phyloP scores from a whole-genome alignment of 2,329 filamentous ascomycete genomes.

The Didymella glomerata region DNA sequence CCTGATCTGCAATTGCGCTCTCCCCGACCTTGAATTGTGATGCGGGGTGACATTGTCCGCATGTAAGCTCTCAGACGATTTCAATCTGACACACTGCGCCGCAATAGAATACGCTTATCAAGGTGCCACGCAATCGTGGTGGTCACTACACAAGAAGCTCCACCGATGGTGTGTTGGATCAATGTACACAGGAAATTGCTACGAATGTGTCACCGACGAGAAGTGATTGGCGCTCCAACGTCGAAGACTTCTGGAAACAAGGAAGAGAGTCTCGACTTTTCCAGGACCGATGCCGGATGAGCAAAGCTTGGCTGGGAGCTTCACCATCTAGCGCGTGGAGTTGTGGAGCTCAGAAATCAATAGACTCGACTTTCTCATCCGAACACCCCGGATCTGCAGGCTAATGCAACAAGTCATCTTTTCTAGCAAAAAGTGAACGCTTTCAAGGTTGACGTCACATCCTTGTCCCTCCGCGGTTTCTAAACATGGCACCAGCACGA shows the following conservation, averaged over 20 bases:
- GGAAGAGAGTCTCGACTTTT: neutral
- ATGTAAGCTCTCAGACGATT: too few relatives aligned
- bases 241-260: neutral
- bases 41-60: too few relatives aligned
- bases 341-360: constrained; percentile 7
- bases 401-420: constrained; percentile 3
- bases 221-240: neutral
- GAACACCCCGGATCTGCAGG: constrained; percentile 11
- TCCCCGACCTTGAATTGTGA: neutral
- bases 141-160: neutral
- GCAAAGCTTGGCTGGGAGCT: constrained; percentile 17
- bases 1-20: neutral
- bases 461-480: constrained; percentile 8
- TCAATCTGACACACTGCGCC: neutral
- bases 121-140: neutral
- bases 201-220: neutral
- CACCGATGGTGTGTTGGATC: neutral
- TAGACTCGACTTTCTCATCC: constrained; percentile 14
- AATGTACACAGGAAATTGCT: too few relatives aligned
- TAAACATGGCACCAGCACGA: constrained; percentile 16
- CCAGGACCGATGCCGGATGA: neutral
- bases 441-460: constrained; percentile 14
- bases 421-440: neutral
- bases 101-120: neutral
- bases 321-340: constrained; percentile 9